Evolutionary conservation across 202 grass and related monocot genomes (phyloP), one percentile per base, ranked within the genome.

Genomic region (Sporobolus alterniflorus): DNA sequence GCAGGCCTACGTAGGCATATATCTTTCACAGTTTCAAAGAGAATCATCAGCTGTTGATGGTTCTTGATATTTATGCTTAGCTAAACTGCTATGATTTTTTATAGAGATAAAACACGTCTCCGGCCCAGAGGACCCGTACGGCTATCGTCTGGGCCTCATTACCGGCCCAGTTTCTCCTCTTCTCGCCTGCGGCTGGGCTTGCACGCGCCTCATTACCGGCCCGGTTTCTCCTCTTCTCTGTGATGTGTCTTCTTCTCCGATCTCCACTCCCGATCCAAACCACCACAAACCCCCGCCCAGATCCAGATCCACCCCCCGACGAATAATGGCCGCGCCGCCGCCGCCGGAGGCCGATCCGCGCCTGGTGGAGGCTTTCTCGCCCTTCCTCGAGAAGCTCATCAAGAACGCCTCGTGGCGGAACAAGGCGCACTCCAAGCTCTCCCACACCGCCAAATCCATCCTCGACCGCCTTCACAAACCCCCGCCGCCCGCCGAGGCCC

Each of bases 401-500:
- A 99, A 94, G 83, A 99, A 96, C 75, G 74, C 91, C 64, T 99
- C 96, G 15, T 99, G 96, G 93, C 91, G 91, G 43, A 95, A 95
- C 77, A 99, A 99, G 73, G 96, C 91, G 54, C 93, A 99, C 71
- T 99, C 96, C 65, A 99, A 99, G 93, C 93, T 99, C 89, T 95
- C 93, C 29, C 93, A 96, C 70, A 94, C 91, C 57, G 92, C 93
- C 96, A 96, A 94, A 75, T 88, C 91, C 63, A 80, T 99, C 81
- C 90, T 99, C 89, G 96, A 99, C 54, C 91, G 88, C 76, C 85
- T 99, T 48, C 77, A 83, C 52, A 80, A 36, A 29, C 88, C 91
- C 9, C 71, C 73, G 36, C 56, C 78, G 41, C 29, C 84, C 3
- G 28, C 78, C 33, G 72, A 80, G 57, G 60, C 79, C 22, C 71